A percentile compares a stretch with the other conserved stretches of the same genome.
Evolutionary conservation across 2,329 filamentous ascomycete species (phyloP).

Genomic region (Cladosporium austrohemisphaericum): DNA sequence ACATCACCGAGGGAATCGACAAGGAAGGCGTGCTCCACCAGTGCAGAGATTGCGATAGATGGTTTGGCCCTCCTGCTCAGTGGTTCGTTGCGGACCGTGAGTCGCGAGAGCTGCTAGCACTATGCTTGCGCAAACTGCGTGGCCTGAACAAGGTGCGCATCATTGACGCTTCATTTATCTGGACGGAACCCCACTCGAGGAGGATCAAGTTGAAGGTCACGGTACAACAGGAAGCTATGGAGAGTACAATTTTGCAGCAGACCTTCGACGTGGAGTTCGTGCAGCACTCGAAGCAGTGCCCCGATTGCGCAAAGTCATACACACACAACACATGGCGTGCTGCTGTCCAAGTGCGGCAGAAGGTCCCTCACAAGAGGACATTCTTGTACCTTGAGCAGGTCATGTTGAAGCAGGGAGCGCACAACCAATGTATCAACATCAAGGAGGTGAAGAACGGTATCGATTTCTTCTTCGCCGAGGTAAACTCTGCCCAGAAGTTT

Average conservation of each 20-base stretch:
- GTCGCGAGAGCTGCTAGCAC: slow-evolving; percentile 84
- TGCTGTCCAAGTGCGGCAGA: slow-evolving; percentile 90
- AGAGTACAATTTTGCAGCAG: slow-evolving; percentile 76
- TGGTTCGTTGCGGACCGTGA: slow-evolving; percentile 85
- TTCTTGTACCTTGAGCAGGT: slow-evolving; percentile 86
- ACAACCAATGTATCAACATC: slow-evolving; percentile 94
- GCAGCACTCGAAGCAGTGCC: slow-evolving; percentile 87
- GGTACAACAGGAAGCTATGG: slow-evolving; percentile 68
- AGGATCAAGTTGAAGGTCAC: slow-evolving; percentile 94
- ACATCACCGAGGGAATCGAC: slow-evolving; percentile 88
- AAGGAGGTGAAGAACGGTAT: slow-evolving; percentile 94
- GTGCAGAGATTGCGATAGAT: slow-evolving; percentile 92
- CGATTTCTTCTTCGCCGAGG: slow-evolving; percentile 87
- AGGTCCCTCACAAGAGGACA: slow-evolving; percentile 90
- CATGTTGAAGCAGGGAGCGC: slow-evolving; percentile 88
- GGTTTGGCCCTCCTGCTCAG: slow-evolving; percentile 78
- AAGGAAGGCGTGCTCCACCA: slow-evolving; percentile 85
- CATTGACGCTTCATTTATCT: slow-evolving; percentile 93
- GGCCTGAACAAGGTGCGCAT: slow-evolving; percentile 87
- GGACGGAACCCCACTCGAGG: slow-evolving; percentile 95
- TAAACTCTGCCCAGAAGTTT: slow-evolving; percentile 90
- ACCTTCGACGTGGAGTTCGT: slow-evolving; percentile 92
- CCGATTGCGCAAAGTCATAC: slow-evolving; percentile 92
- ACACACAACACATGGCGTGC: slow-evolving; percentile 95
- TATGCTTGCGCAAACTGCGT: slow-evolving; percentile 84